phyloP scores from a whole-genome alignment of 2,329 filamentous ascomycete genomes.

The Botryotinia calthae region DNA sequence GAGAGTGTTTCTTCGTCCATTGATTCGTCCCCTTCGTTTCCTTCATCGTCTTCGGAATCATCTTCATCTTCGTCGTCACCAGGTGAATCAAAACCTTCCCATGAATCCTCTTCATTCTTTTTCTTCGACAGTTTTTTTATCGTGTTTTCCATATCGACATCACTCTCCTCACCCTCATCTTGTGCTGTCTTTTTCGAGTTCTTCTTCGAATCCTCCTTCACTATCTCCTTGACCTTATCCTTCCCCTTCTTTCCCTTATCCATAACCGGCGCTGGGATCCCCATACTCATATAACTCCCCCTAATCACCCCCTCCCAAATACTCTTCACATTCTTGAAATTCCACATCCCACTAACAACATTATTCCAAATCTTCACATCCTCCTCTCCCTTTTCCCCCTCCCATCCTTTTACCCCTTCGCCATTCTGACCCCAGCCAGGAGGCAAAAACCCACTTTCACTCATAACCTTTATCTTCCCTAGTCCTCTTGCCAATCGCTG shows the following conservation, averaged over 20 bases:
- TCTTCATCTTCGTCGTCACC: slow-evolving; percentile 23
- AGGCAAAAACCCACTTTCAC: slow-evolving; percentile 46
- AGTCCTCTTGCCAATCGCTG: slow-evolving; percentile 51
- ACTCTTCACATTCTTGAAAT: slow-evolving; percentile 51
- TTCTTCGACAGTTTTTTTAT: not conserved
- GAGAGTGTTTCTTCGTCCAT: slow-evolving; percentile 34
- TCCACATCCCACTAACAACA: slow-evolving; percentile 54
- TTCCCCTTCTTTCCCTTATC: slow-evolving; percentile 27
- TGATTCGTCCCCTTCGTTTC: slow-evolving; percentile 27
- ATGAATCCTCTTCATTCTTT: slow-evolving; percentile 20
- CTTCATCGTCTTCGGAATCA: slow-evolving; percentile 16
- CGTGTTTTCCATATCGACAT: slow-evolving; percentile 19
- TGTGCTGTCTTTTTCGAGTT: slow-evolving; percentile 18
- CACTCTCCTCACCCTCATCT: slow-evolving; percentile 6
- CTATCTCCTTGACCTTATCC: slow-evolving; percentile 22
- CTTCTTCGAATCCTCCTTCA: slow-evolving; percentile 17
- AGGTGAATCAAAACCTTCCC: slow-evolving; percentile 29
- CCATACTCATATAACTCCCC: slow-evolving; percentile 35
- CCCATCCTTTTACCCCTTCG: slow-evolving; percentile 38
- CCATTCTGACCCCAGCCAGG: slow-evolving; percentile 21
- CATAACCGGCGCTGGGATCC: slow-evolving; percentile 33
- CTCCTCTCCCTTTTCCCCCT: slow-evolving; percentile 34
- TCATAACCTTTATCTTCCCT: slow-evolving; percentile 49
- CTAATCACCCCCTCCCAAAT: slow-evolving; percentile 43
- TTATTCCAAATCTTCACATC: slow-evolving; percentile 42